A percentile compares a stretch with the other conserved stretches of the same genome.
phyloP scores from a whole-genome alignment of 768 basidiomycete species.

The Fistulinella prunicolor region DNA sequence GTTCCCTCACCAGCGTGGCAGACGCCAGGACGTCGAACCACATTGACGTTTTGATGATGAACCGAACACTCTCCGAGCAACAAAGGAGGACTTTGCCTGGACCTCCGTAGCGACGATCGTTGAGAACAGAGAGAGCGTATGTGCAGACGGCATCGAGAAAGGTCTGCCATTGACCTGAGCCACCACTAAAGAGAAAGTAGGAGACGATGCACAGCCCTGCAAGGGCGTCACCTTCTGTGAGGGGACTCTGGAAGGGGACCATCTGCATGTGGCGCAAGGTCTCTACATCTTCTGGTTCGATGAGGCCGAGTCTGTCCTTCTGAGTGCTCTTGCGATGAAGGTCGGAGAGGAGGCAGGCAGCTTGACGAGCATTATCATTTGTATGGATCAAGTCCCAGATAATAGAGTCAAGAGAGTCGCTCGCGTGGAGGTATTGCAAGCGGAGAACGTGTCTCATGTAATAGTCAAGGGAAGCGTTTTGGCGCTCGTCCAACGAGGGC shows the following conservation, averaged over 20 bases:
- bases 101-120: slow-evolving; percentile 34
- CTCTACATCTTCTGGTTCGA: slow-evolving; percentile 24
- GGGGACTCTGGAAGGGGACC: slow-evolving; percentile 16
- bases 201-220: slow-evolving; percentile 76
- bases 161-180: slow-evolving; percentile 61
- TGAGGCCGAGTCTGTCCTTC: slow-evolving; percentile 15
- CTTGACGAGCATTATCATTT: slow-evolving; percentile 49
- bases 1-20: slow-evolving; percentile 59
- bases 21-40: slow-evolving; percentile 88
- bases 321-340: slow-evolving; percentile 44
- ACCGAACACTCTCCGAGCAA: slow-evolving; percentile 52
- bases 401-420: slow-evolving; percentile 41
- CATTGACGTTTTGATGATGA: slow-evolving; percentile 79
- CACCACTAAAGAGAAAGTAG: slow-evolving; percentile 74
- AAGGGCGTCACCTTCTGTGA: slow-evolving; percentile 69
- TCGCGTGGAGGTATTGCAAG: slow-evolving; percentile 70
- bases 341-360: slow-evolving; percentile 61
- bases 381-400: slow-evolving; percentile 51
- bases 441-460: slow-evolving; percentile 64
- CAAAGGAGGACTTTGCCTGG: slow-evolving; percentile 44
- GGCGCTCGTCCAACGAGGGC: slow-evolving; percentile 13
- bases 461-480: slow-evolving; percentile 29
- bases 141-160: slow-evolving; percentile 62
- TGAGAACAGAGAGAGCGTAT: slow-evolving; percentile 52
- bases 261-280: slow-evolving; percentile 27